phyloP scores from a whole-genome alignment of 2,329 filamentous ascomycete species.

The Fusarium newnesense region DNA sequence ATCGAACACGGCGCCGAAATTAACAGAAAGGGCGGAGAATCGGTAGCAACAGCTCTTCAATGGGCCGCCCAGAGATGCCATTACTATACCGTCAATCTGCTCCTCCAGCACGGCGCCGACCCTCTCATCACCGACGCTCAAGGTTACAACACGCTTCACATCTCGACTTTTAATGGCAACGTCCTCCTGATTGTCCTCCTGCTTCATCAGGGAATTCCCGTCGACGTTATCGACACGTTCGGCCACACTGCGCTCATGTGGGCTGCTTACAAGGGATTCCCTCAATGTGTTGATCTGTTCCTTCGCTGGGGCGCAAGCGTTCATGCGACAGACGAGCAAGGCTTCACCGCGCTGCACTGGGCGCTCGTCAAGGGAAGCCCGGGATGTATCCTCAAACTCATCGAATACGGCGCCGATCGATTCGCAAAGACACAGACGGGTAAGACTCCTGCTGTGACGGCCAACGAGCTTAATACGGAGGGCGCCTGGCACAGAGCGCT shows the following conservation, averaged over 20 bases:
- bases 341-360: conserved; percentile 96
- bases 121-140: conserved; percentile 92
- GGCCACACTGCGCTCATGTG: conserved; percentile 98
- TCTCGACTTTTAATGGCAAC: conserved; percentile 97
- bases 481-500: conserved; percentile 85
- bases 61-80: conserved; percentile 98
- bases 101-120: conserved; percentile 91
- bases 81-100: conserved; percentile 94
- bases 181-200: conserved; percentile 88
- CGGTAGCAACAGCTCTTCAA: conserved; percentile 90
- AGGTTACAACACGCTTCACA: conserved; percentile 97
- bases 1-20: conserved; percentile 86
- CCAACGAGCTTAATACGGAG: conserved; percentile 88
- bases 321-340: conserved; percentile 88
- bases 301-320: conserved; percentile 96
- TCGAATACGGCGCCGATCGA: conserved; percentile 95
- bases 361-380: conserved; percentile 92
- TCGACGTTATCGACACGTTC: conserved; percentile 89
- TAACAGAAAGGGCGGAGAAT: conserved; percentile 95
- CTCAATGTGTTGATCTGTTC: conserved; percentile 90
- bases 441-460: conserved; percentile 88
- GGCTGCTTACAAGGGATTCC: conserved; percentile 97
- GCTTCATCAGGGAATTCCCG: conserved; percentile 93
- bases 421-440: conserved; percentile 90
- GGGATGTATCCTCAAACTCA: conserved; percentile 88